Evolutionary conservation across 2,329 filamentous ascomycete species (phyloP).

Genomic region (Aspergillus novofumigatus): DNA sequence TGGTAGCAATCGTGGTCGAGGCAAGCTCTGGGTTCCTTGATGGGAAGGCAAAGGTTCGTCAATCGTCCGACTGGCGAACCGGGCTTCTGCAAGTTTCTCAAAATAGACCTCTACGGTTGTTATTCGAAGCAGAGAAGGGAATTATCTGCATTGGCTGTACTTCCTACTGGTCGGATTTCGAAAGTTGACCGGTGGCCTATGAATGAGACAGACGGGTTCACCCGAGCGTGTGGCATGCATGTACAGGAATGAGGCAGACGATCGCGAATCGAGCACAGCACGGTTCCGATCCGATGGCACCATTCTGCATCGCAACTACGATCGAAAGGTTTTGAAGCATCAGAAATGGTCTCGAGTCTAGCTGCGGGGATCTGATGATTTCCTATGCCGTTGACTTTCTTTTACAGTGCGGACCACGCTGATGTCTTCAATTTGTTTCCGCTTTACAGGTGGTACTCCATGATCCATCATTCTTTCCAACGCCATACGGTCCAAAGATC

Average conservation of each 20-base stretch:
- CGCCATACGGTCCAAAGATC: background rate
- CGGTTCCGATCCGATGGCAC: constrained; percentile 8
- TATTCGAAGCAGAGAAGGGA: constrained; percentile 15
- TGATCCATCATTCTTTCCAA: background rate
- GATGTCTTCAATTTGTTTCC: background rate
- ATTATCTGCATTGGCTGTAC: constrained; percentile 14
- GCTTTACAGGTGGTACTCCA: background rate
- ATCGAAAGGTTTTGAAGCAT: background rate
- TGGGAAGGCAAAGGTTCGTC: constrained; percentile 12
- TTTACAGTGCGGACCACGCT: background rate
- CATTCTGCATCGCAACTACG: background rate
- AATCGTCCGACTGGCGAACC: constrained; percentile 18
- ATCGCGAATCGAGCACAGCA: constrained; percentile 15
- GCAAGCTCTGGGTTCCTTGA: constrained; percentile 46
- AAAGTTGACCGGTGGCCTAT: constrained; percentile 13
- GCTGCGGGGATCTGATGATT: background rate
- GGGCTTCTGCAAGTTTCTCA: constrained; percentile 14
- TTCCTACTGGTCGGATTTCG: constrained; percentile 17
- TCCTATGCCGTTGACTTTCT: background rate
- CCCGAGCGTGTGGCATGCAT: constrained; percentile 14
- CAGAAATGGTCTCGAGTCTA: background rate
- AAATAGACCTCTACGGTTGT: constrained; percentile 18
- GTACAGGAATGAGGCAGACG: constrained; percentile 6
- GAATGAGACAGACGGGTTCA: constrained; percentile 15
- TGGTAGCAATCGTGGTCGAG: constrained; percentile 37